Conservation (phyloP, 1,139 yeast species). For the Debaryomyces nepalensis region DNA sequence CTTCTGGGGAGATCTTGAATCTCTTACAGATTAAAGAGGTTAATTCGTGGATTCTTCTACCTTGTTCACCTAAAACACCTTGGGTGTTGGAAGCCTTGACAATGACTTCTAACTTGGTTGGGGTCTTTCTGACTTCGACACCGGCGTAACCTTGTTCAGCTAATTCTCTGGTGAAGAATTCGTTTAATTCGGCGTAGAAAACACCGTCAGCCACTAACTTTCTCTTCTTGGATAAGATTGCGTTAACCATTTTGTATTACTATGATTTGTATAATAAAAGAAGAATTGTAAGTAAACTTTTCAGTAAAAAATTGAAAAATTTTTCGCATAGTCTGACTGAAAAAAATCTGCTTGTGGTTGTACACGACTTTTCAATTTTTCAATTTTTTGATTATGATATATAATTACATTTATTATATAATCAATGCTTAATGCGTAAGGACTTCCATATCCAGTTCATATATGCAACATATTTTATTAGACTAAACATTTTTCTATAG, state of each 20-base stretch:
- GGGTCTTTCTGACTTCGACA: conserved; percentile 99
- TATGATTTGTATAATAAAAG: conserved; percentile 14
- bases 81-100: conserved; percentile 99
- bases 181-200: conserved; percentile 99
- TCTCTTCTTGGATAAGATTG: conserved; percentile 82
- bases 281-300: conserved; percentile 7
- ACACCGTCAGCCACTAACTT: conserved; percentile 99
- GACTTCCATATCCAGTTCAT: conserved; percentile 1
- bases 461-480: conserved; percentile 6
- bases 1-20: conserved; percentile 95
- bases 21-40: conserved; percentile 98
- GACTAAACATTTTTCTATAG: conserved; percentile 4
- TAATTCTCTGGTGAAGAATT: conserved; percentile 99
- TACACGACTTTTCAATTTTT: conserved; percentile 18
- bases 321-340: conserved; percentile 16
- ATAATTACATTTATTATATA: not conserved
- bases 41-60: conserved; percentile 99
- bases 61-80: conserved; percentile 99
- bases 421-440: not conserved
- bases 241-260: conserved; percentile 39
- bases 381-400: conserved; percentile 13
- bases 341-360: not conserved
- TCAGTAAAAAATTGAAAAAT: conserved; percentile 17
- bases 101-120: conserved; percentile 96
- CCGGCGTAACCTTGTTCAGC: conserved; percentile 99